Base-by-base conservation (phyloP, 139 green algal species). In the Chlamydomonas schloesseri region DNA sequence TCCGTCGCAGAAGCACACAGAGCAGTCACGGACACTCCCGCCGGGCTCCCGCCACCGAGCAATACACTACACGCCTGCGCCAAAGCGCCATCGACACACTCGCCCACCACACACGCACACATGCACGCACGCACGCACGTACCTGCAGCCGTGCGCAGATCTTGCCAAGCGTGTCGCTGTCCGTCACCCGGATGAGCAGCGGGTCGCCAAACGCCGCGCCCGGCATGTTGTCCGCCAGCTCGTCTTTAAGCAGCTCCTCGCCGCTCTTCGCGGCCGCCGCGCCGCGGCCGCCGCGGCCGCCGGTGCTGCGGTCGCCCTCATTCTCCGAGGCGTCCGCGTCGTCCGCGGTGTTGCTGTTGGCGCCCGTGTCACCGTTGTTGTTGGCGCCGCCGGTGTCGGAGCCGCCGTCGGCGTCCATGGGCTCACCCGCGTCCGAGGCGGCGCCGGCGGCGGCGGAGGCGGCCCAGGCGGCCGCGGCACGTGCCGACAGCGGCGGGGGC, bases 181-280 rank as follows among this genome's bases (percentile, higher is more conserved):
- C 81, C 0, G 57, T 69, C 11, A 99, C 83, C 10, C 84, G 80
- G 46, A 99, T 65, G 47, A 98, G 80, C 84, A 99, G 96, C 5
- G 97, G 97, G 55, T 99, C 96, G 4, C 96, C 95, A 90, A 99
- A 99, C 24, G 91, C 88, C 6, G 82, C 76, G 57, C 73, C n/a
- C 46, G 78, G 72, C 83, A 75, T 73, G n/a, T 73, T 29, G 31
- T 87, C 57, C 3, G 67, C 10, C 17, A 72, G 71, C 37, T 37
- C 82, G 29, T n/a, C 2, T 3, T 29, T 17, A 8, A 73, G 31
- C 29, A 21, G 37, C 71, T 70, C 18, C 9, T 10, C 2, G 11
- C 53, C 81, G 10, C n/a, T 23, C 60, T 31, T 11, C 3, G 23
- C n/a, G n/a, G n/a, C n/a, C n/a, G n/a, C n/a, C n/a, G n/a, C n/a